Percentiles rank a stretch among this genome's conserved stretches.
These are phyloP conservation scores for Canavalia gladiata DNA, from an alignment of 306 rosid species.

Conservation along the genomic window DNA sequence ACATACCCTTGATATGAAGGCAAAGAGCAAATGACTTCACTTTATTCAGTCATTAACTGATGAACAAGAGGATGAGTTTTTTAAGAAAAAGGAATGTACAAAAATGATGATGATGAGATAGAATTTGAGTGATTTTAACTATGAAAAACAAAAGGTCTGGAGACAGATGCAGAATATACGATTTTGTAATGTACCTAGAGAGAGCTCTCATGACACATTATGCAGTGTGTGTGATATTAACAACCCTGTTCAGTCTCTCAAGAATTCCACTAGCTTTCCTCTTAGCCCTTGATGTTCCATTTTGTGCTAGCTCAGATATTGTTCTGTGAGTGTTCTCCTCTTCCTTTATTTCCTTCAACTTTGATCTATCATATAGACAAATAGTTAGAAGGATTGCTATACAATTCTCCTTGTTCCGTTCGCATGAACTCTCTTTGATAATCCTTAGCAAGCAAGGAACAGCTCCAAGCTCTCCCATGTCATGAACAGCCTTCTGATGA, in stretches of 20 bases:
- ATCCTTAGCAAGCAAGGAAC: conserved; percentile 71
- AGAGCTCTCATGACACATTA: conserved; percentile 48
- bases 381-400: conserved; percentile 76
- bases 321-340: conserved; percentile 75
- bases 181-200: conserved; percentile 33
- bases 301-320: conserved; percentile 75
- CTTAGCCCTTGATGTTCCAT: conserved; percentile 94
- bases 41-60: conserved; percentile 58
- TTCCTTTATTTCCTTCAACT: conserved; percentile 84
- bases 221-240: conserved; percentile 87
- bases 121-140: conserved; percentile 38
- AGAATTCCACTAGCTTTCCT: conserved; percentile 90
- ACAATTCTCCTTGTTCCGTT: conserved; percentile 84
- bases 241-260: conserved; percentile 83
- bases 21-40: conserved; percentile 44
- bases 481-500: conserved; percentile 75
- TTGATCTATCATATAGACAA: conserved; percentile 73
- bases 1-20: neutral
- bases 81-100: conserved; percentile 59
- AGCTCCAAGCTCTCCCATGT: conserved; percentile 83
- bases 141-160: conserved; percentile 37
- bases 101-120: conserved; percentile 52
- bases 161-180: conserved; percentile 73
- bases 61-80: conserved; percentile 52
- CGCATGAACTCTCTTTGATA: conserved; percentile 72